These are phyloP conservation scores for Erythrophleum ivorense DNA, from an alignment of 331 rosid genomes.

Conservation along the genomic window DNA sequence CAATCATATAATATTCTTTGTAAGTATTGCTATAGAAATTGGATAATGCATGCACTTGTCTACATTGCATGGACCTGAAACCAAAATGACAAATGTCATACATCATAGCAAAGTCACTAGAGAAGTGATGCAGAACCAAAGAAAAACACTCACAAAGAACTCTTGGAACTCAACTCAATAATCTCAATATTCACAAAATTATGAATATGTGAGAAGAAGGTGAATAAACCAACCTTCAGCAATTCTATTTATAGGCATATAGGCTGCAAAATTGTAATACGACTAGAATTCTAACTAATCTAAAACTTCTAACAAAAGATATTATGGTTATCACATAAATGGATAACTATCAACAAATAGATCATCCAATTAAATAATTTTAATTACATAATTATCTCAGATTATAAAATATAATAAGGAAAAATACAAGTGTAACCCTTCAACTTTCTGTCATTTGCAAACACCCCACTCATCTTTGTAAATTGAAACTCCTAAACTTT, in stretches of 20 bases:
- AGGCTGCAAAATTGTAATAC: background rate
- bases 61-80: constrained; percentile 4
- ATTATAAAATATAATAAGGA: background rate
- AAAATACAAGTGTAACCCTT: background rate
- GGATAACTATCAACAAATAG: background rate
- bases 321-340: background rate
- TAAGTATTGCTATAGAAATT: constrained; percentile 8
- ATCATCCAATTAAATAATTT: background rate
- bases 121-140: constrained; percentile 2
- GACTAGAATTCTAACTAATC: background rate
- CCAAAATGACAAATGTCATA: constrained; percentile 15
- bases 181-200: background rate
- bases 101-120: background rate
- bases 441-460: background rate
- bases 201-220: background rate
- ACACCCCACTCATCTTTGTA: background rate
- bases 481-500: background rate
- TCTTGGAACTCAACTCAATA: background rate
- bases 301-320: background rate
- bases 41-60: constrained; percentile 20
- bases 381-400: background rate
- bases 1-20: background rate
- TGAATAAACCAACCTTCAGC: background rate
- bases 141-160: background rate
- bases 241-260: background rate